These are phyloP conservation scores for Dioscorea alata DNA, from an alignment of 106 monocot genomes.

Conservation along the genomic window DNA sequence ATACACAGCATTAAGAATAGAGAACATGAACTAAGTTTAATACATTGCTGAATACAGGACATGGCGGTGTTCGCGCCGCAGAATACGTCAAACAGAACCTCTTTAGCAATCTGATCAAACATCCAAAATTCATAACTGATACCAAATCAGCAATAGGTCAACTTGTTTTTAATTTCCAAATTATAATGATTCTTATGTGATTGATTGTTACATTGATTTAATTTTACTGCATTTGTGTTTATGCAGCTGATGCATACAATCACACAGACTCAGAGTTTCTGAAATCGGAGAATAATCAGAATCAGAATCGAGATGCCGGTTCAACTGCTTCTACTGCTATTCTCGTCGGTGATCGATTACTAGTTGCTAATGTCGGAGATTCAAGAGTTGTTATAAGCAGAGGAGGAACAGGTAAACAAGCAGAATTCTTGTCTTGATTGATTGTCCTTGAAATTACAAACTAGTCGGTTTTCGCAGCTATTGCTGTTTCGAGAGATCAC, in stretches of 20 bases:
- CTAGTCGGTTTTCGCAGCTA: slow-evolving; percentile 39
- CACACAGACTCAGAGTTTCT: slow-evolving; percentile 58
- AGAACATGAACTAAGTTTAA: no score
- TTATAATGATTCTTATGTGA: background rate
- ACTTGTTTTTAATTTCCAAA: background rate
- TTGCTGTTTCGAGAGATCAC: slow-evolving; percentile 86
- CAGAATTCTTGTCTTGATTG: no score
- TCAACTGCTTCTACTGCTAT: slow-evolving; percentile 76
- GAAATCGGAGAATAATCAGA: slow-evolving; percentile 49
- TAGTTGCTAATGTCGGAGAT: slow-evolving; percentile 72
- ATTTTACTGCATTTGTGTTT: background rate
- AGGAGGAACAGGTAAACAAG: slow-evolving; percentile 42
- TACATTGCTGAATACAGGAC: slow-evolving; percentile 20
- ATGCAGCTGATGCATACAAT: slow-evolving; percentile 57
- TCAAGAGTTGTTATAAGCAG: slow-evolving; percentile 60
- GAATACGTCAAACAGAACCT: slow-evolving; percentile 68
- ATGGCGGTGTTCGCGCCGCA: slow-evolving; percentile 68
- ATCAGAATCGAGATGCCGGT: slow-evolving; percentile 48
- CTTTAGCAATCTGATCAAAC: slow-evolving; percentile 67
- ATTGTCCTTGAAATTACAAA: no score
- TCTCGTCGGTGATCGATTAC: slow-evolving; percentile 49
- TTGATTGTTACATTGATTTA: background rate
- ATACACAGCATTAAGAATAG: no score
- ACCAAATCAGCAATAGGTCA: slow-evolving; percentile 70
- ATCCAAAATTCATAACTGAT: slow-evolving; percentile 61